Evolutionary conservation across 1,284 basidiomycete species (phyloP).

Genomic region (Tylopilus sp.): DNA sequence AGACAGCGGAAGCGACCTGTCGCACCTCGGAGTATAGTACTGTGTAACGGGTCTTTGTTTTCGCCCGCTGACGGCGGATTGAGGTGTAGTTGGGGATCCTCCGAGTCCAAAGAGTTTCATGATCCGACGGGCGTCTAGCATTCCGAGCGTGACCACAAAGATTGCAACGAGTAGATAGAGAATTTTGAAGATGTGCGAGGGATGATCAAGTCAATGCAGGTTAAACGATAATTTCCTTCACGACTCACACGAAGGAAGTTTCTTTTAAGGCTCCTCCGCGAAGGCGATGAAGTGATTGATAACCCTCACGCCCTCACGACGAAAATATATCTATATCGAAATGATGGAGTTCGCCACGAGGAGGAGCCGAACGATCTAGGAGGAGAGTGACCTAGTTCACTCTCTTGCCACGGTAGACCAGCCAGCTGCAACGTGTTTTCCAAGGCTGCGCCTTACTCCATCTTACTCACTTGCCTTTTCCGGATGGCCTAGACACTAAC

Average conservation of each 20-base stretch:
- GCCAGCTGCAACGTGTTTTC: constrained; percentile 28
- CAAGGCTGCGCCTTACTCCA: constrained; percentile 20
- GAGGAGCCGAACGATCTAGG: constrained; percentile 7
- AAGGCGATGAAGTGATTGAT: constrained; percentile 32
- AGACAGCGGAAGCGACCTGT: not conserved
- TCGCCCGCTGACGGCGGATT: constrained; percentile 20
- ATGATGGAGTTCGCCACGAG: constrained; percentile 23
- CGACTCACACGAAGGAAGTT: constrained; percentile 14
- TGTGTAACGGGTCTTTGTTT: constrained; percentile 28
- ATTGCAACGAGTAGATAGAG: constrained; percentile 23
- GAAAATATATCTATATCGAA: constrained; percentile 18
- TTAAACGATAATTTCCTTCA: constrained; percentile 14
- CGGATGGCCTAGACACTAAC: constrained; percentile 15
- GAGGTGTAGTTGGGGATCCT: constrained; percentile 28
- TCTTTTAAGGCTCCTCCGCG: constrained; percentile 27
- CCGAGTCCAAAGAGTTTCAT: constrained; percentile 36
- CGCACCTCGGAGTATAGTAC: constrained; percentile 25
- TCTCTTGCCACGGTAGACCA: constrained; percentile 14
- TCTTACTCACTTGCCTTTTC: constrained; percentile 33
- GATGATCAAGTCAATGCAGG: constrained; percentile 16
- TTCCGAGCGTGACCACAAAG: constrained; percentile 28
- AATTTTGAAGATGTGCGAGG: constrained; percentile 27
- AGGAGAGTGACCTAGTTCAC: constrained; percentile 12
- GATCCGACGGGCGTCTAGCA: constrained; percentile 37
- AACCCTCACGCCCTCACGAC: constrained; percentile 7